Conservation (phyloP, 2,329 filamentous ascomycete genomes). For the Neofusicoccum kwambonambiense region DNA sequence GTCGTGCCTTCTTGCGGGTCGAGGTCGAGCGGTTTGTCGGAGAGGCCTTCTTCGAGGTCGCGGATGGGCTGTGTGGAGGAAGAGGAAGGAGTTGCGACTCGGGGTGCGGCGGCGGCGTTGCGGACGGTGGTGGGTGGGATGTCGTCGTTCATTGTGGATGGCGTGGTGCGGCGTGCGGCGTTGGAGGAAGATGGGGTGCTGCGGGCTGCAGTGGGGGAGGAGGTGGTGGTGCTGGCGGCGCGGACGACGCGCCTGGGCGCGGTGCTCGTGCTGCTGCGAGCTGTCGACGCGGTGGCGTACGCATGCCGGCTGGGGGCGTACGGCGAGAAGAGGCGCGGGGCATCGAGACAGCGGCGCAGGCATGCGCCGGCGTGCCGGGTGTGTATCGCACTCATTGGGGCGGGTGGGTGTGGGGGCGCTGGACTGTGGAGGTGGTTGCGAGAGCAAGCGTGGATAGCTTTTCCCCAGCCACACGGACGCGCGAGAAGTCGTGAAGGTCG, state of each 20-base stretch:
- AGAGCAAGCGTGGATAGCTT: no score
- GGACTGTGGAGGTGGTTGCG: background rate
- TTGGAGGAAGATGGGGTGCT: background rate
- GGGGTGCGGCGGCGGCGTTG: constrained; percentile 1
- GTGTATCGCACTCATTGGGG: background rate
- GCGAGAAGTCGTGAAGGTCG: background rate
- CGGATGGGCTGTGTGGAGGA: constrained; percentile 24
- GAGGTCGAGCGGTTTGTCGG: constrained; percentile 40
- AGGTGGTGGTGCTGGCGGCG: background rate
- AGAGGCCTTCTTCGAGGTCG: constrained; percentile 50
- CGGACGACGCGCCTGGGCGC: background rate
- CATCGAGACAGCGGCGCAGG: constrained; percentile 4
- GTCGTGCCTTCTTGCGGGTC: constrained; percentile 49
- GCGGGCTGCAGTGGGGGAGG: background rate
- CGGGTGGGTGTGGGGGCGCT: background rate
- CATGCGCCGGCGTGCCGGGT: background rate
- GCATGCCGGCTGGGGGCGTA: background rate
- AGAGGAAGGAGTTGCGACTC: constrained; percentile 19
- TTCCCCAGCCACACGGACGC: background rate
- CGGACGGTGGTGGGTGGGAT: background rate
- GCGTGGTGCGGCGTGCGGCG: constrained; percentile 20
- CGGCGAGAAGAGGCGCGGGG: background rate
- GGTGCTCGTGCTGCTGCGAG: background rate
- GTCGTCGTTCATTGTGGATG: constrained; percentile 16
- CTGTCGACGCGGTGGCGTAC: background rate